Base-by-base conservation (phyloP, 1,284 basidiomycete species). In the Phenoliferia sp. region DNA sequence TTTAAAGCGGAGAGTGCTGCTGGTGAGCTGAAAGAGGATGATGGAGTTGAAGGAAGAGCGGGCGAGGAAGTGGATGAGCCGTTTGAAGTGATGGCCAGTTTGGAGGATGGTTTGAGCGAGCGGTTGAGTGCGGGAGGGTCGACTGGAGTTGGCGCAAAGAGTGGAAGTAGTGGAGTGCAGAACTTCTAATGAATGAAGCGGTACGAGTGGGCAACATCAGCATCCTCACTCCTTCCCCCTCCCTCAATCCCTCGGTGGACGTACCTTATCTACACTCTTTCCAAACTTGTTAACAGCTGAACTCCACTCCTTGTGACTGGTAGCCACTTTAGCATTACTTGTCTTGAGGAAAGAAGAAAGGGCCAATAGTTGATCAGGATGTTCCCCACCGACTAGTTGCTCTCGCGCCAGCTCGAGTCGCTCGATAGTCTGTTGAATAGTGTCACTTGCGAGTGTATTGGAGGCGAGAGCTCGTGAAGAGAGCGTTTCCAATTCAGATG, bases 181-280 rank as follows among this genome's bases (percentile, higher is more conserved):
- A 92, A 90, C 84, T 85, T 89, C 90, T 92, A 73, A 56, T 69
- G n/a, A n/a, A n/a, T n/a, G 61, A 19, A 26, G 48, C 17, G 10
- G n/a, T 19, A 32, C 29, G 31, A 12, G 28, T 31, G 5, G 26
- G 28, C 3, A 54, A 15, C 26, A 19, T 12, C 26, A 35, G 57
- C 48, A n/a, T 6, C 29, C 35, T n/a, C 35, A 22, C 3, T 29
- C 3, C 19, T 3, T 19, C 22, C 1, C n/a, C n/a, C n/a, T n/a
- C n/a, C 36, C 29, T 6, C 28, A 44, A 2, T 6, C n/a, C 9
- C 50, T 22, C 5, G 5, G 16, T 3, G 22, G 12, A 67, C 78
- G 57, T 62, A 91, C 93, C 88, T 94, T 96, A 77, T 96, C 93
- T 74, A 95, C 79, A 0, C 86, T 84, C 79, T 94, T 95, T 34